A percentile compares a stretch with the other conserved stretches of the same genome.
Evolutionary conservation across 2,329 filamentous ascomycete species (phyloP).

Genomic region (Neocatenulostroma microsporum): DNA sequence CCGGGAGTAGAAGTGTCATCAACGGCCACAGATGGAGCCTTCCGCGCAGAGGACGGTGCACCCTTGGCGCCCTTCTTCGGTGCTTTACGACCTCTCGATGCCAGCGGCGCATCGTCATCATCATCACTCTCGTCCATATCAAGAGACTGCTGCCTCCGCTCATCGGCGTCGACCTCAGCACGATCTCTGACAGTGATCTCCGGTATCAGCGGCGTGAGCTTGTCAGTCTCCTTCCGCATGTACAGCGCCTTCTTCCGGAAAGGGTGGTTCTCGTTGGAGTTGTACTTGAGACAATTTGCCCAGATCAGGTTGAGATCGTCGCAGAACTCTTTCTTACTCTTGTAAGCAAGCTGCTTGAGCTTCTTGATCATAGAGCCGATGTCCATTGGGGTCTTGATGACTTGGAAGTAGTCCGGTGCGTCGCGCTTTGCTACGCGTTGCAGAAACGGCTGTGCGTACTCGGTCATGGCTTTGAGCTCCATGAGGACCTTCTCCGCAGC

Average conservation of each 20-base stretch:
- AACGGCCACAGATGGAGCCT: constrained; percentile 49
- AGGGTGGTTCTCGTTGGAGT: constrained; percentile 79
- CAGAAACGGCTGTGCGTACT: constrained; percentile 93
- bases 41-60: constrained; percentile 22
- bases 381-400: constrained; percentile 97
- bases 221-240: constrained; percentile 97
- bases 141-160: constrained; percentile 70
- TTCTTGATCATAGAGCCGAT: constrained; percentile 98
- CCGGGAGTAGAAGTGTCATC: constrained; percentile 63
- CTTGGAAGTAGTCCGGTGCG: constrained; percentile 86
- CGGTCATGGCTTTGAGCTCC: constrained; percentile 92
- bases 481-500: constrained; percentile 93
- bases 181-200: constrained; percentile 85
- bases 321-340: constrained; percentile 82
- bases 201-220: constrained; percentile 87
- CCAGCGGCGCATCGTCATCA: constrained; percentile 53
- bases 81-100: constrained; percentile 83
- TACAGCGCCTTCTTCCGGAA: constrained; percentile 87
- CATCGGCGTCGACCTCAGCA: constrained; percentile 72
- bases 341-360: constrained; percentile 58
- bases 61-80: constrained; percentile 70
- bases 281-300: constrained; percentile 95
- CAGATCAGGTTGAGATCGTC: constrained; percentile 90
- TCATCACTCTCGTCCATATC: constrained; percentile 93
- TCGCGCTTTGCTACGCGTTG: constrained; percentile 94